Evolutionary conservation across 257 asterid genomes (phyloP), one percentile per base, ranked within the genome.

Genomic region (Petunia secreta): DNA sequence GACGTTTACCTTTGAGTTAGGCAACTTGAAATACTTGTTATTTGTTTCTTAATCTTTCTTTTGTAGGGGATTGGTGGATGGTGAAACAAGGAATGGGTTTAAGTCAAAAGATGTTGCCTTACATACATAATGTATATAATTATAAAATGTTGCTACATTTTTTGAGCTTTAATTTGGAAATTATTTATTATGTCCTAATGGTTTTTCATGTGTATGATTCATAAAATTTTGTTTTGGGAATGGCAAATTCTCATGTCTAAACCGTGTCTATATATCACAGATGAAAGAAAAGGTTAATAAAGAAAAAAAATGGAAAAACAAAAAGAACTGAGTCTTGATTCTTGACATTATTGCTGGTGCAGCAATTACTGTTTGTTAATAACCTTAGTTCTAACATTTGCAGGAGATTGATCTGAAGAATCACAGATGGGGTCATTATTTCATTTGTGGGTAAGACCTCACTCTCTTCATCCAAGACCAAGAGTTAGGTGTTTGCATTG

Each of bases 361-460:
- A 36, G 46, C 54, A 4, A 40, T n/a, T 63, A 43, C 25, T 9
- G 1, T 38, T 13, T 48, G 60, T 48, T 34, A 10, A 48, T 71
- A 71, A 71, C 43, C 25, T 34, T 71, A 48, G 3, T 16, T 71
- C 11, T 71, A 48, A 48, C 16, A 25, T 77, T 71, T 78, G 63
- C 95, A 94, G 98, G 98, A 92, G 82, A 88, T 94, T 84, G 97
- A 94, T 82, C 80, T 92, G 88, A 92, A 91, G 91, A 86, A 90
- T 87, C 98, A 90, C 87, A 89, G 81, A 84, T 94, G 98, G 98
- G 97, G 97, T 80, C 96, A 94, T 86, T 94, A 94, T 82, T 94
- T 94, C 87, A 86, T 94, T 83, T 94, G 98, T 63, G 98, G 98
- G 98, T 93, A 88, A 73, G 96, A 73, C 43, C 75, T 46, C 16